Base-by-base conservation (phyloP, 306 rosid species). In the Astragalus membranaceus region DNA sequence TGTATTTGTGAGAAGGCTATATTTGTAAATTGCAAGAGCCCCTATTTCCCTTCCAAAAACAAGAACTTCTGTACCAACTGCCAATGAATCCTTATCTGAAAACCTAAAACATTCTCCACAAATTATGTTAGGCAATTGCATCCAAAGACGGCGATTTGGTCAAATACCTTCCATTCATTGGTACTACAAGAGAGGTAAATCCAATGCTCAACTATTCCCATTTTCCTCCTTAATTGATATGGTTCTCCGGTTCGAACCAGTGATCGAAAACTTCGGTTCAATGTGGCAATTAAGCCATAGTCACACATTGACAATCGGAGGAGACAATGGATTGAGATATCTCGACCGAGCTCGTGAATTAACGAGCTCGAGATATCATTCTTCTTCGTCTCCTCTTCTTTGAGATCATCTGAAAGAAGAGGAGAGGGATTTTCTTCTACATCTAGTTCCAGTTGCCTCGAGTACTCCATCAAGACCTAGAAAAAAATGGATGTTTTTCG, bases 131-230 rank as follows among this genome's bases (percentile, higher is more conserved):
- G 98, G 98, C 69, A 92, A 42, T 10, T 69, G 36, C 88, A 89
- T 84, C 89, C 90, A 86, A 7, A 75, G 85, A 4, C 59, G 30
- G 0, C 65, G 29, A 52, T 41, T 71, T 6, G 98, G 96, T 89
- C 92, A 52, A 76, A 89, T 33, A 88, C 96, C 42, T 83, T 84
- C 98, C 98, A 92, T 42, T 83, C 83, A 16, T 70, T 74, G 61
- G 83, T 73, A 37, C 52, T 66, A 64, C 95, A 89, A 9, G 98
- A 89, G 70, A 92, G 87, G 81, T 92, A 92, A 72, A 86, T 76
- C 96, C 98, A 92, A 66, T 87, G 83, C 56, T 92, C 98, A 2
- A 76, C 56, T 9, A 87, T 60, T 2, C 87, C 87, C 94, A 81
- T 72, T 52, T 70, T 63, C 41, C 78, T 69, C 79, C 98, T 82